Base-by-base conservation (phyloP, 2,329 filamentous ascomycete genomes). In the Fusarium tanahbumbuense region DNA sequence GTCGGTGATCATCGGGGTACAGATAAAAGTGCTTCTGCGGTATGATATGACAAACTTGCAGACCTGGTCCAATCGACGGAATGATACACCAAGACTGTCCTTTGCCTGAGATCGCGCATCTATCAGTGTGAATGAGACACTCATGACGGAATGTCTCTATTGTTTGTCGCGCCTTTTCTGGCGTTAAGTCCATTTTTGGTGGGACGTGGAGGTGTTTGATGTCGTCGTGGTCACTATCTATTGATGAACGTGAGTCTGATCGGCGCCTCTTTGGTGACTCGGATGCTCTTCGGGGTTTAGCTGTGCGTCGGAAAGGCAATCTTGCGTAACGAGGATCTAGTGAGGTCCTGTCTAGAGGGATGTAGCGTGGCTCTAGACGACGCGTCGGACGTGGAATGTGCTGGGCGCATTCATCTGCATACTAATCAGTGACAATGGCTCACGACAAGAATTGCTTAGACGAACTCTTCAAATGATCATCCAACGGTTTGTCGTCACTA, bases 31-130 rank as follows among this genome's bases (percentile, higher is more conserved):
- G 70, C 2, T 67, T 52, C 37, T 70, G 70, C 2, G 70, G 70
- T 15, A 75, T 40, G 49, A 75, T 72, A 23, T 75, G 68, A 6
- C 70, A 75, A 5, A 67, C 71, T 18, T 74, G 56, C 3, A 75
- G 10, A 5, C 49, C 70, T 6, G 70, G 73, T 4, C 71, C 66
- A 13, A 70, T 30, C 0, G 44, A 34, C 0, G 60, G 64, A 13
- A 23, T 56, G 0, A 58, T 18, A 47, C 54, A 72, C 72, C 65
- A 72, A 0, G 69, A 69, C 27, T 53, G 34, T 11, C 72, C 72
- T 50, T 71, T 59, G 8, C 71, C 71, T 4, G 64, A 64, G 1
- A 73, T 41, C 25, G 67, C 71, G 49, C 67, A 74, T 3, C 49
- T 10, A 18, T 53, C 49, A 2, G 49, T 34, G 2, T 42, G 49